Evolutionary conservation across 73 alveolate genomes (phyloP).

Genomic region (Paraurostyla sp.): DNA sequence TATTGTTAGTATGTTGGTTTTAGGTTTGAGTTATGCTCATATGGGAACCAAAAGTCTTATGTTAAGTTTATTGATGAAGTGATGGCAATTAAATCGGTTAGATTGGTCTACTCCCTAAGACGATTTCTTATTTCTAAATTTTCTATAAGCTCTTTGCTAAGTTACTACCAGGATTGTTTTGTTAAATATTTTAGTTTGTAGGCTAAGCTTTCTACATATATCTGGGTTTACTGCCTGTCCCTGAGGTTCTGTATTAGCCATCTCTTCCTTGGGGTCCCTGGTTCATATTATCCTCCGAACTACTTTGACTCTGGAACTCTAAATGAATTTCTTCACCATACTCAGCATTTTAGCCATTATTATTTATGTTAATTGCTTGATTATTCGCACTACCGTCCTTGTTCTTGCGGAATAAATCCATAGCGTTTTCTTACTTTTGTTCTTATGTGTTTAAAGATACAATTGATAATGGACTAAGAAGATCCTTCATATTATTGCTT

Average conservation of each 20-base stretch:
- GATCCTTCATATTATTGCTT: conserved; percentile 28
- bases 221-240: conserved; percentile 42
- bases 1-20: background rate
- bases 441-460: conserved; percentile 19
- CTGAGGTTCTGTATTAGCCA: conserved; percentile 32
- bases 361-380: background rate
- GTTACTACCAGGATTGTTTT: no score
- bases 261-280: background rate
- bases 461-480: conserved; percentile 14
- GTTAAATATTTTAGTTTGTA: no score
- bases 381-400: background rate
- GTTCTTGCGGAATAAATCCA: conserved; percentile 3
- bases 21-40: conserved; percentile 7
- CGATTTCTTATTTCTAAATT: no score
- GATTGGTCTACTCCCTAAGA: no score
- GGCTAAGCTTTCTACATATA: background rate
- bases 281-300: background rate
- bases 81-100: background rate
- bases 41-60: background rate
- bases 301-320: background rate
- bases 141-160: no score
- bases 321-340: conserved; percentile 9
- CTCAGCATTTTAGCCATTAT: background rate
- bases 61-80: background rate
- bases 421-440: conserved; percentile 33